Evolutionary conservation across 305 asterid species (phyloP).

Genomic region (Salvia sclarea): DNA sequence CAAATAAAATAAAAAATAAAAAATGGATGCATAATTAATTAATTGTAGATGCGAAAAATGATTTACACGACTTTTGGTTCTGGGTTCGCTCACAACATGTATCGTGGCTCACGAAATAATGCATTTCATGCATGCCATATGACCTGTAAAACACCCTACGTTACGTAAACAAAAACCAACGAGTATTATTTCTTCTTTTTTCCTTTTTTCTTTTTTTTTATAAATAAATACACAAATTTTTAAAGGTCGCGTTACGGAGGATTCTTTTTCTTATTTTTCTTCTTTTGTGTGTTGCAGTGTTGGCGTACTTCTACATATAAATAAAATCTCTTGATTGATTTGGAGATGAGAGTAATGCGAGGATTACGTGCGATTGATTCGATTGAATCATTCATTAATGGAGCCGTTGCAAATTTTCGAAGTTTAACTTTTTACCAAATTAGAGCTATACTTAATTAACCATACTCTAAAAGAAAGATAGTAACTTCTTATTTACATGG

Average conservation of each 20-base stretch:
- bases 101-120: constrained; percentile 28
- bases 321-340: background rate
- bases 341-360: background rate
- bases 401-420: background rate
- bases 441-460: no score
- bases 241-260: no score
- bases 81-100: constrained; percentile 30
- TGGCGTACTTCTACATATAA: no score
- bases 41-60: constrained; percentile 3
- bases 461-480: no score
- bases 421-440: background rate
- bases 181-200: no score
- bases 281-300: no score
- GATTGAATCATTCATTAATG: background rate
- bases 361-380: background rate
- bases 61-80: constrained; percentile 19
- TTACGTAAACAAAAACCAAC: background rate
- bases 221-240: no score
- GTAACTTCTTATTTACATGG: no score
- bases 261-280: no score
- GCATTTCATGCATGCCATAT: constrained; percentile 25
- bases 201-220: no score
- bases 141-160: constrained; percentile 26
- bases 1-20: no score
- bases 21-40: background rate